Percentiles rank a stretch among this genome's conserved stretches.
Evolutionary conservation across 805 yeast genomes (phyloP).

Genomic region (Candida odintsovae): DNA sequence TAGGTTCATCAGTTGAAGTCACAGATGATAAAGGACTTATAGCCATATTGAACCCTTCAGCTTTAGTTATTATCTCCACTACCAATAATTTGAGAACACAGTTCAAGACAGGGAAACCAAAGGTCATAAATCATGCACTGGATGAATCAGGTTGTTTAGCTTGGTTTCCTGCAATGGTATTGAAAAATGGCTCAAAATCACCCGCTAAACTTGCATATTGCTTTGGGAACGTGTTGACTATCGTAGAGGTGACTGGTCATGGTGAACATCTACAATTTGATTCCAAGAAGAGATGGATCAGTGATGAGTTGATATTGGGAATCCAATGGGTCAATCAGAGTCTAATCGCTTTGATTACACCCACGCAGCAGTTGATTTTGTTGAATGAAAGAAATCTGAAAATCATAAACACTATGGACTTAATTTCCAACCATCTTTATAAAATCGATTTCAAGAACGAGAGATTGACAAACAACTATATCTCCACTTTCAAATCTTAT

Average conservation of each 20-base stretch:
- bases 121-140: constrained; percentile 23
- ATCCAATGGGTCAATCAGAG: constrained; percentile 51
- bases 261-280: constrained; percentile 31
- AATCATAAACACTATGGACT: constrained; percentile 18
- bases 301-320: constrained; percentile 44
- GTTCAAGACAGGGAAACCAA: constrained; percentile 46
- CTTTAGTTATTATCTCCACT: constrained; percentile 49
- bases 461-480: constrained; percentile 9
- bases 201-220: constrained; percentile 57
- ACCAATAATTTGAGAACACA: constrained; percentile 47
- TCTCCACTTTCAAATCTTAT: constrained; percentile 28
- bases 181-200: constrained; percentile 19
- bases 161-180: constrained; percentile 56
- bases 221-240: constrained; percentile 56
- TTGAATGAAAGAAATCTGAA: constrained; percentile 35
- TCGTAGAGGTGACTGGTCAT: constrained; percentile 41
- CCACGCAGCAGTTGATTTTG: constrained; percentile 39
- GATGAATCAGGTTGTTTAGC: constrained; percentile 41
- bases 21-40: constrained; percentile 55
- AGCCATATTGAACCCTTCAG: constrained; percentile 51
- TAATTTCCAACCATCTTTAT: constrained; percentile 29
- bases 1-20: constrained; percentile 47
- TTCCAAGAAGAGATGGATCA: constrained; percentile 36
- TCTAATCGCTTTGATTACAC: constrained; percentile 36
- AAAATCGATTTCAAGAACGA: constrained; percentile 25